A percentile compares a stretch with the other conserved stretches of the same genome.
Evolutionary conservation across 2,329 filamentous ascomycete species (phyloP).

Genomic region (Xylaria sp.): DNA sequence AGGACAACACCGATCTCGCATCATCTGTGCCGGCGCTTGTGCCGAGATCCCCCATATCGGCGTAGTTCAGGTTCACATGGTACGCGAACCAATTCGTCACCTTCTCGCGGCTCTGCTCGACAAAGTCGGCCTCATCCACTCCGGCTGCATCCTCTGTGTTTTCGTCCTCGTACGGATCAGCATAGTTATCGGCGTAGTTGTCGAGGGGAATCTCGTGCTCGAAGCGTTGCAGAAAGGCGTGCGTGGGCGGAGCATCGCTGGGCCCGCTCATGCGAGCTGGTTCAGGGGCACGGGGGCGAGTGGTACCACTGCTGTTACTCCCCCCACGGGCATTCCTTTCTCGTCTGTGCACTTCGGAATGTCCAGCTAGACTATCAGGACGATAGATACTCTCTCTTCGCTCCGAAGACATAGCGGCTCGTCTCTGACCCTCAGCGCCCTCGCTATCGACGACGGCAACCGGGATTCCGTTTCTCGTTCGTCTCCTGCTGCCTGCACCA

Average conservation of each 20-base stretch:
- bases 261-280: conserved; percentile 9
- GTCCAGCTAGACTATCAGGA: conserved; percentile 34
- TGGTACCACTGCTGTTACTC: not conserved
- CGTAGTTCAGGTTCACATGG: conserved; percentile 1
- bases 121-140: conserved; percentile 24
- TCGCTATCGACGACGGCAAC: conserved; percentile 32
- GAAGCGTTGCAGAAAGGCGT: conserved; percentile 28
- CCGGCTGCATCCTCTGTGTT: conserved; percentile 16
- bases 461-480: conserved; percentile 37
- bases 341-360: conserved; percentile 17
- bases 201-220: conserved; percentile 16
- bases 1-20: conserved; percentile 30
- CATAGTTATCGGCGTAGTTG: too few species aligned
- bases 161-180: conserved; percentile 22
- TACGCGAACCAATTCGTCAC: conserved; percentile 35
- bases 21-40: too few species aligned
- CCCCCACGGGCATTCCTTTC: not conserved
- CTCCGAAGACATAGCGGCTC: conserved; percentile 22
- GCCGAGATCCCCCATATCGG: too few species aligned
- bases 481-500: conserved; percentile 15
- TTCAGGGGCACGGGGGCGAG: conserved; percentile 18
- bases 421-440: conserved; percentile 30
- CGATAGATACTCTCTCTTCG: conserved; percentile 35
- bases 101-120: conserved; percentile 29
- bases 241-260: conserved; percentile 15